A percentile compares a stretch with the other conserved stretches of the same genome.
phyloP scores from a whole-genome alignment of 306 rosid genomes.

The Cicer bijugum region DNA sequence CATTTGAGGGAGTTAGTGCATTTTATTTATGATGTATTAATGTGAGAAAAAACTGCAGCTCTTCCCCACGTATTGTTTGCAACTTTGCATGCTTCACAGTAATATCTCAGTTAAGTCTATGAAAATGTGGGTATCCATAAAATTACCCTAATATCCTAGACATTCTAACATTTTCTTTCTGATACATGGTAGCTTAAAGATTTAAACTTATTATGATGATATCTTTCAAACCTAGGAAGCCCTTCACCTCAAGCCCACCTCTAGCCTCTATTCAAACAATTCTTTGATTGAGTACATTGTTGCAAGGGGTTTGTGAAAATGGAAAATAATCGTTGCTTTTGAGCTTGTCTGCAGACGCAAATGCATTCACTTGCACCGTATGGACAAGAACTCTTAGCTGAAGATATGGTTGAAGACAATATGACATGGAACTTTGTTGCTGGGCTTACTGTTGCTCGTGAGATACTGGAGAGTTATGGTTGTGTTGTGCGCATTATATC shows the following conservation, averaged over 20 bases:
- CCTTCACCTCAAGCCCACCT: constrained; percentile 1
- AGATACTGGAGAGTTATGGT: constrained; percentile 90
- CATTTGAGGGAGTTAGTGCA: constrained; percentile 30
- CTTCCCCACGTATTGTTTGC: neutral
- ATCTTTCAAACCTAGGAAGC: constrained; percentile 22
- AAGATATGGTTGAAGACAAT: constrained; percentile 82
- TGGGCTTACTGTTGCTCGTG: constrained; percentile 90
- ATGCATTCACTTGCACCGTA: constrained; percentile 88
- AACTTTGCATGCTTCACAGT: constrained; percentile 18
- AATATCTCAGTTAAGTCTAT: neutral
- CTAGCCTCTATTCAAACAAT: constrained; percentile 26
- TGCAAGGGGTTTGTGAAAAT: constrained; percentile 25
- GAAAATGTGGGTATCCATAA: constrained; percentile 25
- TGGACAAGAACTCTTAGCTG: constrained; percentile 73
- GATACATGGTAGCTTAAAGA: neutral
- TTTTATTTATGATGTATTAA: constrained; percentile 6
- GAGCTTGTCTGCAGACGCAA: constrained; percentile 75
- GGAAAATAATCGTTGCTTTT: constrained; percentile 42
- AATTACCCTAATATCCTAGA: neutral
- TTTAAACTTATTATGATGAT: constrained; percentile 1
- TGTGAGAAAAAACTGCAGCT: constrained; percentile 14
- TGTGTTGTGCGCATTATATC: constrained; percentile 88
- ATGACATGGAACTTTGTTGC: constrained; percentile 98
- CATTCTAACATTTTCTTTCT: constrained; percentile 18
- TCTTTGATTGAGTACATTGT: constrained; percentile 26